Evolutionary conservation across 805 yeast genomes (phyloP), one percentile per base, ranked within the genome.

Genomic region (Metschnikowia borealis): DNA sequence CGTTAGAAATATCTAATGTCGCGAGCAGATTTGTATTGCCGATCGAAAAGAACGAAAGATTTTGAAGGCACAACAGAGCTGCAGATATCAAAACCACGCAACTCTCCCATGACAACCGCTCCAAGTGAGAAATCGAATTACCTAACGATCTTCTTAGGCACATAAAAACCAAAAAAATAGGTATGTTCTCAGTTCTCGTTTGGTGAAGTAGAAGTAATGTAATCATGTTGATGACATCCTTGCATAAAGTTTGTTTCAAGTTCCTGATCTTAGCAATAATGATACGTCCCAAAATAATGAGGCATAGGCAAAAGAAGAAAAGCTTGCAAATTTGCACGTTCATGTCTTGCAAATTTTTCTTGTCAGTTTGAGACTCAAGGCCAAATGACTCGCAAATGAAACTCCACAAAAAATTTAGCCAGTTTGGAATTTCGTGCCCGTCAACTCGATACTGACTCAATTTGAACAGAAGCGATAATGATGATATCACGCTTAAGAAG

Each of bases 11-110:
- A 60, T 92, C 97, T 20, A 94, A 83, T 0, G 97, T 85, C 0
- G 97, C 92, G 57, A 94, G 76, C 37, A 96, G 89, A 62, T 94
- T 94, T 0, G 98, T 90, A 46, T 88, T 89, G 0, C 98, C 98
- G 64, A 86, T 76, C 18, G 88, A 87, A 70, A 88, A 94, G 63
- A 92, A 94, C 0, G 90, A 70, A 38, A 89, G 71, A 57, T 89
- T 84, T 62, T 89, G 95, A 44, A 89, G 56, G 20, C 85, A 64
- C 3, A 89, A 55, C 2, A 70, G 68, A 51, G 77, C 66, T 3
- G 73, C 39, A 0, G 78, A 52, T 1, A 63, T 47, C 14, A 67
- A 35, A 14, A 65, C n/a, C 1, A 67, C 54, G 13, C 35, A 26
- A 23, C 31, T 21, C n/a, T 34, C 4, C 55, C 38, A n/a, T 53